A percentile compares a stretch with the other conserved stretches of the same genome.
Conservation (phyloP, 768 basidiomycete genomes). For the Boletus rubropictus region DNA sequence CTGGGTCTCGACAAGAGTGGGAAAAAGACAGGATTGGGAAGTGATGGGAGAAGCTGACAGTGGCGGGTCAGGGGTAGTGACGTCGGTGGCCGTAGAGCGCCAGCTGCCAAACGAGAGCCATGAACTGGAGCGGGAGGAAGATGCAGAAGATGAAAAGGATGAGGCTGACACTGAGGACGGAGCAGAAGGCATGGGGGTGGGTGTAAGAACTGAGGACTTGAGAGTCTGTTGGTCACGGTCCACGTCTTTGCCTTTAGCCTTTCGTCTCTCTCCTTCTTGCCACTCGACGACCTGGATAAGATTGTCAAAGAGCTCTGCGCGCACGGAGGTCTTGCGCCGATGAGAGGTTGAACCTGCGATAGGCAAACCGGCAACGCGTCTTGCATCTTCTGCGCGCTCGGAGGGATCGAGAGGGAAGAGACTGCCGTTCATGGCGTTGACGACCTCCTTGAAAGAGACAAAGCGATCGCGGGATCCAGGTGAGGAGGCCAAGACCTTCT, state of each 20-base stretch:
- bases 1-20: conserved; percentile 22
- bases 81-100: conserved; percentile 34
- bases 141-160: conserved; percentile 24
- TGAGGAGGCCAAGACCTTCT: conserved; percentile 4
- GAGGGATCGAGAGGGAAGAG: conserved; percentile 44
- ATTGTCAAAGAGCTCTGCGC: conserved; percentile 37
- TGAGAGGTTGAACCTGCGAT: conserved; percentile 13
- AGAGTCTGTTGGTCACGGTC: conserved; percentile 25
- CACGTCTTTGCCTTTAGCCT: conserved; percentile 38
- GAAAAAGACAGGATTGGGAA: conserved; percentile 24
- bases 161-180: conserved; percentile 22
- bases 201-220: conserved; percentile 7
- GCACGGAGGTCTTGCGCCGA: conserved; percentile 18
- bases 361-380: conserved; percentile 24
- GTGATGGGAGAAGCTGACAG: conserved; percentile 28
- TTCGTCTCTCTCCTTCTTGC: conserved; percentile 35
- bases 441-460: conserved; percentile 53
- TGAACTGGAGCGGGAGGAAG: conserved; percentile 35
- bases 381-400: conserved; percentile 30
- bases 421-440: conserved; percentile 51
- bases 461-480: conserved; percentile 26
- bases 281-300: conserved; percentile 41
- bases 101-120: conserved; percentile 42
- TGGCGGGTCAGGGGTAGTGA: conserved; percentile 32
- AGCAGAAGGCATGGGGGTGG: conserved; percentile 15